Base-by-base conservation (phyloP, 1,139 yeast genomes). In the Blastobotrys petasosporus region DNA sequence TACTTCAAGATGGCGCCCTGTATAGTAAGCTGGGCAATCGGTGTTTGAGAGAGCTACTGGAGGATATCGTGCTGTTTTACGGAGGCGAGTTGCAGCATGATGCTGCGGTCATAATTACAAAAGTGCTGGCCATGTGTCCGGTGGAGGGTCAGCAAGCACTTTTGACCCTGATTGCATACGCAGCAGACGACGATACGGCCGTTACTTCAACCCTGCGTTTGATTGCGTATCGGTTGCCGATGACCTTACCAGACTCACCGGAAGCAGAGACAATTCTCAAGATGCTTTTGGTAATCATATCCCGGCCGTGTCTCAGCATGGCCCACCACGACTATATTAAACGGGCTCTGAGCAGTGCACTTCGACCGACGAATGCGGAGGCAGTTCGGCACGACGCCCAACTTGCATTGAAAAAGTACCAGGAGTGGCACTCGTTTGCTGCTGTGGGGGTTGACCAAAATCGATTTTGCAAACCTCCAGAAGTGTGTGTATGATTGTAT, bases 91-190 rank as follows among this genome's bases (percentile, higher is more conserved):
- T 42, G 23, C 37, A 42, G 31, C 20, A 29, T 11, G 20, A 36
- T 13, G 23, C 37, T 7, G 23, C 40, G 13, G 17, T 36, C 8
- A 32, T 37, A 9, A 15, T 42, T 13, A 36, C 45, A 7, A 32
- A 13, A 7, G 6, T 42, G 20, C 2, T 42, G 9, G n/a, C 41
- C 9, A 17, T 6, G 8, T 33, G 25, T 25, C 17, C 16, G 3
- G 9, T 7, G 12, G 13, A 15, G 3, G n/a, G 37, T 23, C 41
- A 42, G 32, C 13, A 40, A 10, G 41, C 39, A 2, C 17, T 30
- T 7, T 3, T 42, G 16, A 42, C 37, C 36, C 16, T 42, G 36
- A 30, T 32, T 29, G 45, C 45, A 6, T 42, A 15, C 37, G 45
- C 37, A n/a, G 45, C 37, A 7, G 12, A 11, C 10, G 23, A 28